Conservation (phyloP, 768 basidiomycete genomes). For the Cyclocybe aegerita region DNA sequence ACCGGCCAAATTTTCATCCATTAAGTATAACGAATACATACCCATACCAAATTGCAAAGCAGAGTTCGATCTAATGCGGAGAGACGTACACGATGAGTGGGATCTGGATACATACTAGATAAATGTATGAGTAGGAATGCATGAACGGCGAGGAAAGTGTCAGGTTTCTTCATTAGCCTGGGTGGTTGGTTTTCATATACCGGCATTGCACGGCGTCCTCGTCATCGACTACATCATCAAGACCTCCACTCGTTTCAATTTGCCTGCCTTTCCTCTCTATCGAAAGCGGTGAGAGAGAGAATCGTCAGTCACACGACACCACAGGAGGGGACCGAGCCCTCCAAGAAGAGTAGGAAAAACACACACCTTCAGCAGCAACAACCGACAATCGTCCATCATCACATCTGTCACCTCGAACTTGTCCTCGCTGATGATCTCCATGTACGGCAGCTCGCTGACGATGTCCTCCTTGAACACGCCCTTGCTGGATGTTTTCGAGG, state of each 20-base stretch:
- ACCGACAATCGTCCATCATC: conserved; percentile 55
- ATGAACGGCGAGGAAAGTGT: too few species aligned
- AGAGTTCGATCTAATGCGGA: too few species aligned
- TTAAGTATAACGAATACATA: too few species aligned
- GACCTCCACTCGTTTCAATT: conserved; percentile 41
- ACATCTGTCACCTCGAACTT: conserved; percentile 51
- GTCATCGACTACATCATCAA: conserved; percentile 35
- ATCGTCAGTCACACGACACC: conserved; percentile 5
- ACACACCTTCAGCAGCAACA: conserved; percentile 48
- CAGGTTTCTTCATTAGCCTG: too few species aligned
- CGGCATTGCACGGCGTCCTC: too few species aligned
- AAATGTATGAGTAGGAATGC: conserved; percentile 1
- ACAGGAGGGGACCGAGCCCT: background rate
- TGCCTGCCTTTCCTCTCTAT: conserved; percentile 37
- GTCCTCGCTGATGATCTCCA: conserved; percentile 48
- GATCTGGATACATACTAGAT: conserved; percentile 8
- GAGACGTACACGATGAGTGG: too few species aligned
- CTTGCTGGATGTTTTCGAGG: conserved; percentile 40
- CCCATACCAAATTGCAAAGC: too few species aligned
- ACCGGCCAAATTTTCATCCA: too few species aligned
- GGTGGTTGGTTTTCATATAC: too few species aligned
- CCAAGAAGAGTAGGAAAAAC: conserved; percentile 3
- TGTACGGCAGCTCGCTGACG: conserved; percentile 48
- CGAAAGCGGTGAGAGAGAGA: conserved; percentile 7
- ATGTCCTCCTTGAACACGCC: conserved; percentile 49